Conservation (phyloP, 257 asterid genomes). For the Solanum sitiens region DNA sequence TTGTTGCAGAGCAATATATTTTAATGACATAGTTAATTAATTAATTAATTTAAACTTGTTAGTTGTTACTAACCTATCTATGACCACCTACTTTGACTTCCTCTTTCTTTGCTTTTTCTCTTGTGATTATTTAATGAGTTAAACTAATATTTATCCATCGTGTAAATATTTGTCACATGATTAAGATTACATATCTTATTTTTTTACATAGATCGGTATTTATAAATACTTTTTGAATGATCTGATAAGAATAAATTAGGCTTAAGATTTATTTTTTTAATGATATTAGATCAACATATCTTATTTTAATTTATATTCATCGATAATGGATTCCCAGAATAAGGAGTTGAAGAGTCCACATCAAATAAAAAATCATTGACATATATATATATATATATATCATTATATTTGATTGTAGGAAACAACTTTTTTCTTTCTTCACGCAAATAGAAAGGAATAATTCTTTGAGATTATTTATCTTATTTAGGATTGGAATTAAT, state of each 20-base stretch:
- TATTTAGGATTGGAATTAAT: background rate
- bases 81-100: background rate
- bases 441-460: background rate
- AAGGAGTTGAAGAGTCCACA: background rate
- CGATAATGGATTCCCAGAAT: no score
- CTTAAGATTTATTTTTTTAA: no score
- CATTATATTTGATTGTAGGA: background rate
- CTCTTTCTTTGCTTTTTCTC: background rate
- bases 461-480: background rate
- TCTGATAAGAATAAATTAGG: no score
- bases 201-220: no score
- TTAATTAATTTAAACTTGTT: background rate
- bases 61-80: background rate
- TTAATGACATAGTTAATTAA: background rate
- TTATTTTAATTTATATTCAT: no score
- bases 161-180: no score
- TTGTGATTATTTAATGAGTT: background rate
- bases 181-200: background rate
- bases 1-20: background rate
- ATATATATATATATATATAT: background rate
- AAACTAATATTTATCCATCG: no score
- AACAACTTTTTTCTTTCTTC: background rate
- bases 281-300: background rate
- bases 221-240: no score
- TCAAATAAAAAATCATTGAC: no score